Conservation (phyloP, 2,329 filamentous ascomycete species). For the Didymella lethalis region DNA sequence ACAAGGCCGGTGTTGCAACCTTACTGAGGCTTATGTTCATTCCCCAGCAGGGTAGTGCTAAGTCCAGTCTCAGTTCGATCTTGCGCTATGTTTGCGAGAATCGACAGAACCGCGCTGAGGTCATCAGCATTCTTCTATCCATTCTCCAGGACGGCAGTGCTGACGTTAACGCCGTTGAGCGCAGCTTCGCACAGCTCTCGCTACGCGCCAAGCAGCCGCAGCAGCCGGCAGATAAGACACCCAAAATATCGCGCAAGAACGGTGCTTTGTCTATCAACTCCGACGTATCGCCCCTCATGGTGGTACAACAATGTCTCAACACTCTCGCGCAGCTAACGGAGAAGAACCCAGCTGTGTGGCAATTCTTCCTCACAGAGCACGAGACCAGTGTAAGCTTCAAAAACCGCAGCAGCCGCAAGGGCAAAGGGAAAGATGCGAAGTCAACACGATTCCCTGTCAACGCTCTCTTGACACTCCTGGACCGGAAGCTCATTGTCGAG, state of each 20-base stretch:
- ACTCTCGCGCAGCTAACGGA: constrained; percentile 83
- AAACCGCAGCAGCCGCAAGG: constrained; percentile 78
- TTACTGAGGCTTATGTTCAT: constrained; percentile 98
- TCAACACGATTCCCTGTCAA: constrained; percentile 91
- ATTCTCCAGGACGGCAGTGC: constrained; percentile 95
- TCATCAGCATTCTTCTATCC: constrained; percentile 89
- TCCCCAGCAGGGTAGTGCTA: constrained; percentile 85
- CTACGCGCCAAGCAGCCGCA: constrained; percentile 83
- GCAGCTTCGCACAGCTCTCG: constrained; percentile 92
- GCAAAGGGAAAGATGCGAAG: constrained; percentile 85
- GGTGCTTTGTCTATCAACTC: constrained; percentile 72
- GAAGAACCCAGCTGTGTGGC: constrained; percentile 85
- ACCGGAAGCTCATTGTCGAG: constrained; percentile 95
- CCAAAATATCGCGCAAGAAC: constrained; percentile 78
- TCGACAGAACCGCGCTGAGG: constrained; percentile 91
- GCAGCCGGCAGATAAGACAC: constrained; percentile 73
- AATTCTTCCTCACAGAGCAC: constrained; percentile 93
- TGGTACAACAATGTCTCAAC: constrained; percentile 93
- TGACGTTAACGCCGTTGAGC: constrained; percentile 91
- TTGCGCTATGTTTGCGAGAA: constrained; percentile 94
- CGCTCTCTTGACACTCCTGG: constrained; percentile 83
- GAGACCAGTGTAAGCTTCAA: constrained; percentile 82
- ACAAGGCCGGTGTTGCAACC: constrained; percentile 95
- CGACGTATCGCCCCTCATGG: constrained; percentile 91
- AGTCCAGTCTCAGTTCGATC: constrained; percentile 83